Conservation (phyloP, 306 rosid species). For the Malus sylvestris region DNA sequence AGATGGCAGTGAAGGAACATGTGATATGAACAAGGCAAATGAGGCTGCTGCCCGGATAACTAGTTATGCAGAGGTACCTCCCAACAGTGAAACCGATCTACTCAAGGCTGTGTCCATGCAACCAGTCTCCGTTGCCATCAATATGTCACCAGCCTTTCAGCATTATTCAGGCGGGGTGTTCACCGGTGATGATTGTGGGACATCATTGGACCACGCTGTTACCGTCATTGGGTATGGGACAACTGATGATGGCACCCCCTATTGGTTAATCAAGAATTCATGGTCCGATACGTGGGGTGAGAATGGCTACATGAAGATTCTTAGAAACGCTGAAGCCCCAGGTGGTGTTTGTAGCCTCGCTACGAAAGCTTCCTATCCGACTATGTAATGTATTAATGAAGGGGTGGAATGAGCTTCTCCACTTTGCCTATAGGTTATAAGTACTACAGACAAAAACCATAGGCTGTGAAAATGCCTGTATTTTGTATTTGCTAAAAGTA, state of each 20-base stretch:
- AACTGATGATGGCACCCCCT: not conserved
- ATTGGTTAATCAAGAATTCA: not conserved
- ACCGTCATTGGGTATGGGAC: constrained; percentile 6
- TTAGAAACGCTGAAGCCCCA: not conserved
- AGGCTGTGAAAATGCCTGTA: too few species aligned
- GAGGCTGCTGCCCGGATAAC: not conserved
- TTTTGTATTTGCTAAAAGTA: too few species aligned
- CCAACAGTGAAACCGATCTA: constrained; percentile 21
- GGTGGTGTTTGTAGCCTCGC: not conserved
- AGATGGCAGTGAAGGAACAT: constrained; percentile 16
- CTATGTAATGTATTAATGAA: too few species aligned
- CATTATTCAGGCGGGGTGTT: constrained; percentile 31
- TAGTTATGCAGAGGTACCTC: constrained; percentile 28
- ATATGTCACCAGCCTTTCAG: constrained; percentile 24
- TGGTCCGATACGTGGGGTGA: not conserved
- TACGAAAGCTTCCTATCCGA: not conserved
- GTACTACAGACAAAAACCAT: too few species aligned
- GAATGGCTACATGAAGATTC: not conserved
- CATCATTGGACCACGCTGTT: constrained; percentile 32
- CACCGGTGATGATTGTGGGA: constrained; percentile 24
- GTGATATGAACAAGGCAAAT: constrained; percentile 6
- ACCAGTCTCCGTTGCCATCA: constrained; percentile 34
- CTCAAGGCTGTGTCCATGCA: constrained; percentile 26
- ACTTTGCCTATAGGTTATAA: too few species aligned
- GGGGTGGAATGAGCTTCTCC: too few species aligned